Conservation (phyloP, 1,139 yeast species). For the Kodamaea suecica region DNA sequence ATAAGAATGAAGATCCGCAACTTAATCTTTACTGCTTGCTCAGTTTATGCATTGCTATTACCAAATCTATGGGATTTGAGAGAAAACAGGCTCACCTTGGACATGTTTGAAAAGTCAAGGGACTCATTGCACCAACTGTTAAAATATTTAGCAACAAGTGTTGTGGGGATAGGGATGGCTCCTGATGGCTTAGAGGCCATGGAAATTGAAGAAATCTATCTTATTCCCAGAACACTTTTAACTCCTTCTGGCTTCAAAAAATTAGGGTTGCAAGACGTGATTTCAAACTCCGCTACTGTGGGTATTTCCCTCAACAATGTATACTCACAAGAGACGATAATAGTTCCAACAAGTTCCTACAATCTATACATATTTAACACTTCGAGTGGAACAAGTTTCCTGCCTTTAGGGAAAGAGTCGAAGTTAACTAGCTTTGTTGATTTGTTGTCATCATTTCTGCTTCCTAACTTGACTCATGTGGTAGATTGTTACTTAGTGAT, state of each 20-base stretch:
- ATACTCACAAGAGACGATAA: conserved; percentile 9
- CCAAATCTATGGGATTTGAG: not conserved
- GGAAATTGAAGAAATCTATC: not conserved
- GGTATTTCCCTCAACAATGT: conserved; percentile 12
- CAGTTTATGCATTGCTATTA: not conserved
- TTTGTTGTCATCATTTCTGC: conserved; percentile 32
- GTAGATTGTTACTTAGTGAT: conserved; percentile 32
- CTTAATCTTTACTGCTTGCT: not conserved
- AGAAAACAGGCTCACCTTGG: not conserved
- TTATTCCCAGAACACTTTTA: conserved; percentile 25
- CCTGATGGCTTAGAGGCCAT: no score
- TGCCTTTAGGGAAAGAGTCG: conserved; percentile 10
- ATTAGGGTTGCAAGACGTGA: conserved; percentile 21
- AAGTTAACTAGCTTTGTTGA: conserved; percentile 23
- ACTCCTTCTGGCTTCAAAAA: conserved; percentile 17
- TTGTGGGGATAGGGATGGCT: no score
- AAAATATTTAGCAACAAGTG: no score
- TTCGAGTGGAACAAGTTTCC: conserved; percentile 17
- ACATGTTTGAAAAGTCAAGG: not conserved
- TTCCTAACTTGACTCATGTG: conserved; percentile 30
- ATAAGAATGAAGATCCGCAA: not conserved
- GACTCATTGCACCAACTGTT: not conserved
- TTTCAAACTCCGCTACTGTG: conserved; percentile 5
- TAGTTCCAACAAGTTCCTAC: conserved; percentile 29
- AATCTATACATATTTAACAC: conserved; percentile 36